Evolutionary conservation across 2,329 filamentous ascomycete species (phyloP), one percentile per base, ranked within the genome.

Genomic region (Cordyceps tenuipes): DNA sequence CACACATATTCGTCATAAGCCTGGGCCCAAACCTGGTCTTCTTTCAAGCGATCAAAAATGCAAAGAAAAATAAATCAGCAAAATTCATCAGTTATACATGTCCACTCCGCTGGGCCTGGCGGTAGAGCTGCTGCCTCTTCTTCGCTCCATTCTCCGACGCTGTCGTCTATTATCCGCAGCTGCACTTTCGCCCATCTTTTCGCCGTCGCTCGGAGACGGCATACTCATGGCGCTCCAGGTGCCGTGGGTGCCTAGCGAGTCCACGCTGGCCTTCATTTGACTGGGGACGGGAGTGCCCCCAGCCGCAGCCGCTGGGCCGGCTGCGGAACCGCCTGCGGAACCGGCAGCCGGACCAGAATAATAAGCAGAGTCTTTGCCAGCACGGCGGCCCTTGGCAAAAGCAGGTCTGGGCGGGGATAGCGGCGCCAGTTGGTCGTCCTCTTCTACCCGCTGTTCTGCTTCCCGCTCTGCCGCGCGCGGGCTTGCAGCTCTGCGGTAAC

Each of bases 281-380:
- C 65, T 68, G 39, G 71, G 71, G 3, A 71, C 72, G 0, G 34
- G 34, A 8, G 34, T 36, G 3, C 34, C 34, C 12, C 34, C 34
- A 10, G 13, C 34, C 34, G 34, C 9, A 7, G 73, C 73, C 17
- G 72, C 69, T 1, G 76, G 72, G 8, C 74, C 29, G 29, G 3
- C 76, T n/a, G 76, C 73, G 17, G 76, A 75, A 3, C 76, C 74
- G 2, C 5, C 76, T n/a, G 76, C 73, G 17, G 76, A 75, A 3
- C 76, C 74, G 2, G 77, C 74, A 2, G 77, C 72, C 62, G 74
- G 72, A 31, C 59, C 81, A 3, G 82, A 83, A 66, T 84, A 86
- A 66, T 86, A 86, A 9, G 82, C 81, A 49, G 82, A 84, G 66
- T 87, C 84, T 66, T 85, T 86, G 2, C 71, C 15, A 13, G 29